Percentiles rank a stretch among this genome's conserved stretches.
Evolutionary conservation across 768 basidiomycete species (phyloP).

Genomic region (Rhizopogon salebrosus): DNA sequence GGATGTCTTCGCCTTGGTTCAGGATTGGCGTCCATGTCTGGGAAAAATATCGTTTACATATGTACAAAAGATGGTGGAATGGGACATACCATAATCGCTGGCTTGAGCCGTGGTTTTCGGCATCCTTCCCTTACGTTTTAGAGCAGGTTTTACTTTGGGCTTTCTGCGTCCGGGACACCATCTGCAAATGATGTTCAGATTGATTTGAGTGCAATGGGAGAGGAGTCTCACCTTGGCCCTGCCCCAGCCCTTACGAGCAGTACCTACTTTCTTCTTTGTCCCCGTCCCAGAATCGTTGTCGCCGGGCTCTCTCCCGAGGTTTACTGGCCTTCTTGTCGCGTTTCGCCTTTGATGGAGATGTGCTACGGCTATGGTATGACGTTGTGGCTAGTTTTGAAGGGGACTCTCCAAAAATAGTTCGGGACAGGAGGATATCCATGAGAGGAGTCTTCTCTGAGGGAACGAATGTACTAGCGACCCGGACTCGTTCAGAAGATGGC

Average conservation of each 20-base stretch:
- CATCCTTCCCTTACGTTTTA: conserved; percentile 11
- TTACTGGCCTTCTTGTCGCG: too few species aligned
- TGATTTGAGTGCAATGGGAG: too few species aligned
- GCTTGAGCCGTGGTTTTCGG: conserved; percentile 10
- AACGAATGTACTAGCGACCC: conserved; percentile 56
- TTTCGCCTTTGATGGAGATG: neutral
- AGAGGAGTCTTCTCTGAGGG: conserved; percentile 48
- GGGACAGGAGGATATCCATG: conserved; percentile 47
- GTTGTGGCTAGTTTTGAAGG: conserved; percentile 27
- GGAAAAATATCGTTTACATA: too few species aligned
- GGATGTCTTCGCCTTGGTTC: too few species aligned
- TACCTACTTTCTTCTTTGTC: neutral
- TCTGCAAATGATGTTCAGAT: neutral
- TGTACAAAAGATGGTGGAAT: too few species aligned
- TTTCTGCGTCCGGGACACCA: conserved; percentile 3
- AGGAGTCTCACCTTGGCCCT: neutral
- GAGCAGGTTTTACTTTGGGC: too few species aligned
- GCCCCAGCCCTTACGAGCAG: neutral
- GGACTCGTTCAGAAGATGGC: too few species aligned
- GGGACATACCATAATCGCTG: neutral
- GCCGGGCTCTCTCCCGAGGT: neutral
- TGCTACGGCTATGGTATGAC: neutral
- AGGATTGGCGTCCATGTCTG: too few species aligned
- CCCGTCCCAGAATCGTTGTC: neutral
- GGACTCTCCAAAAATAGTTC: conserved; percentile 42